A percentile compares a stretch with the other conserved stretches of the same genome.
These are phyloP conservation scores for Iris macrosiphon DNA, from an alignment of 106 monocot species.

Conservation along the genomic window DNA sequence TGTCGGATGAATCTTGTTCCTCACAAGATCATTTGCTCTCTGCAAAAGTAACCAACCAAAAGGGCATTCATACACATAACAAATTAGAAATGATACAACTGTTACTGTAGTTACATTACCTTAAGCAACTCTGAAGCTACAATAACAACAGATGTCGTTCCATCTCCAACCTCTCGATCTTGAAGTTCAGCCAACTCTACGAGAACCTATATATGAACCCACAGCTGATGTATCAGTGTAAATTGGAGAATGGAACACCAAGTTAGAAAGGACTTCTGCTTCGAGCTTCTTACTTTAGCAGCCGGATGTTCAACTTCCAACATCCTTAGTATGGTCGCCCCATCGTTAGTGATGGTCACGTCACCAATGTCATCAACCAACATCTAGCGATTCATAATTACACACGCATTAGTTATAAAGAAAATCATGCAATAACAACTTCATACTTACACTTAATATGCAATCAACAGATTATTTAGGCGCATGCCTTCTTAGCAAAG, in stretches of 20 bases:
- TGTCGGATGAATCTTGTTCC: slow-evolving; percentile 92
- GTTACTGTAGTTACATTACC: slow-evolving; percentile 17
- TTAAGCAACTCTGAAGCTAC: slow-evolving; percentile 87
- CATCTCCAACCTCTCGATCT: slow-evolving; percentile 91
- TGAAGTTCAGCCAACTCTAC: slow-evolving; percentile 94
- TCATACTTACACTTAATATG: too few species aligned
- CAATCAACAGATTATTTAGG: too few species aligned
- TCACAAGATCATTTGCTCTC: slow-evolving; percentile 91
- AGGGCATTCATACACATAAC: neutral
- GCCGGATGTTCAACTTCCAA: slow-evolving; percentile 98
- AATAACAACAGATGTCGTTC: slow-evolving; percentile 83
- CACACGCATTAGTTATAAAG: too few species aligned
- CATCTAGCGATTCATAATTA: slow-evolving; percentile 46
- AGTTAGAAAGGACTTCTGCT: neutral
- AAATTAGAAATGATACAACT: neutral
- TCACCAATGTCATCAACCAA: slow-evolving; percentile 99
- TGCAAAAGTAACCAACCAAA: slow-evolving; percentile 35
- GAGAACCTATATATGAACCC: too few species aligned
- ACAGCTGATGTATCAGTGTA: too few species aligned
- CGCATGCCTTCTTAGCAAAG: too few species aligned
- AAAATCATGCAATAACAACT: too few species aligned
- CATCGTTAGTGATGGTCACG: slow-evolving; percentile 99
- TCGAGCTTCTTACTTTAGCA: slow-evolving; percentile 56
- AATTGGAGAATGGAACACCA: too few species aligned
- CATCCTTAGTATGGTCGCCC: slow-evolving; percentile 96